Conservation (phyloP, 257 asterid genomes). For the Ballota nigra region DNA sequence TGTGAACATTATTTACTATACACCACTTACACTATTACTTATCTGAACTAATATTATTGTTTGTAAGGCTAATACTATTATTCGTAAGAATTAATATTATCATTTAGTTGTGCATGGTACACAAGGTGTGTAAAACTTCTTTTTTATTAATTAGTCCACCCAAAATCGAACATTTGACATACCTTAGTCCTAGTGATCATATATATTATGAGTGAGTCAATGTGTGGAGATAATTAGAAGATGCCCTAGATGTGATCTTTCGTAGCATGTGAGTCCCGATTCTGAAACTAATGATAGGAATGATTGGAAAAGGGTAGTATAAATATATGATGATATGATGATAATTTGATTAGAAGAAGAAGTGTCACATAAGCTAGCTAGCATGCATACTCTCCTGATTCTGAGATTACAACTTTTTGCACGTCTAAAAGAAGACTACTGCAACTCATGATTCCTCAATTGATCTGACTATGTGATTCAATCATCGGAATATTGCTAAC, state of each 20-base stretch:
- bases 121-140: too few relatives aligned
- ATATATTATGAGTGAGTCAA: too few relatives aligned
- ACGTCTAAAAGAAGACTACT: constrained; percentile 29
- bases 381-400: constrained; percentile 26
- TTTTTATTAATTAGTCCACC: too few relatives aligned
- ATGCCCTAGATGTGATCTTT: constrained; percentile 12
- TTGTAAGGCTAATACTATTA: too few relatives aligned
- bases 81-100: too few relatives aligned
- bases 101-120: too few relatives aligned
- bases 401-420: constrained; percentile 36
- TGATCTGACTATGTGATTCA: constrained; percentile 25
- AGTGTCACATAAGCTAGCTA: not conserved
- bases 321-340: constrained; percentile 6
- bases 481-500: constrained; percentile 37
- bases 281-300: constrained; percentile 26
- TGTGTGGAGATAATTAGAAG: not conserved
- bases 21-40: too few relatives aligned
- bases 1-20: too few relatives aligned
- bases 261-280: constrained; percentile 26
- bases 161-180: too few relatives aligned
- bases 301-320: constrained; percentile 12
- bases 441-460: constrained; percentile 48
- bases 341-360: constrained; percentile 22
- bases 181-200: too few relatives aligned
- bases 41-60: too few relatives aligned